Base-by-base conservation (phyloP, 306 rosid genomes). In the Coriaria nepalensis region DNA sequence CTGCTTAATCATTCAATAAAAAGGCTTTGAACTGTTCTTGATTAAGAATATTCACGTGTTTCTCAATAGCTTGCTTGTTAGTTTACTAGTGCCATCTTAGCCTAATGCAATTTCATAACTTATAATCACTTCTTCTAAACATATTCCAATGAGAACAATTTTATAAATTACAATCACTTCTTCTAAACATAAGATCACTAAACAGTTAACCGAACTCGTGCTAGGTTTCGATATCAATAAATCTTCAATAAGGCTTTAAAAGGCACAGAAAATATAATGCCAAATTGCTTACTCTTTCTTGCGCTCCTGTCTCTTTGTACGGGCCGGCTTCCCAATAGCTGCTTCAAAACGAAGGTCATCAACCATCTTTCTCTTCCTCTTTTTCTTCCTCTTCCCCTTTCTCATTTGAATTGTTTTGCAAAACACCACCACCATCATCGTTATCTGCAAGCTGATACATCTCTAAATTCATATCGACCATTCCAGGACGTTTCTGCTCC, bases 261-360 rank as follows among this genome's bases (percentile, higher is more conserved):
- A 20, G 29, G 29, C 29, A 20, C 6, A 0, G 4, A 6, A 39
- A 62, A 49, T 43, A 33, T 9, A 41, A 7, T 5, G 13, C 37
- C 15, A 51, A 37, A 65, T 49, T 6, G 46, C 90, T 54, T 72
- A 81, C 97, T 74, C 81, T 69, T 81, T 88, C 79, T 63, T 75
- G 5, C 83, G 94, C 50, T 84, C 86, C 45, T 39, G 43, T 55
- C 57, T 74, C 60, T 78, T 88, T 46, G 66, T 47, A 62, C 79
- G 65, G 10, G 11, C 72, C 0, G 80, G 61, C 53, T 72, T 61
- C 63, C 78, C 78, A 59, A 47, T 13, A 7, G 59, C 67, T 15
- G 46, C 51, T 47, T 58, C 82, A 76, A 88, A 87, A 60, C 96
- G 81, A 48, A 76, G 93, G 65, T 88, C 96, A 37, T 64, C 64